Conservation (phyloP, 139 green algal species). For the Picochlorum sp. region DNA sequence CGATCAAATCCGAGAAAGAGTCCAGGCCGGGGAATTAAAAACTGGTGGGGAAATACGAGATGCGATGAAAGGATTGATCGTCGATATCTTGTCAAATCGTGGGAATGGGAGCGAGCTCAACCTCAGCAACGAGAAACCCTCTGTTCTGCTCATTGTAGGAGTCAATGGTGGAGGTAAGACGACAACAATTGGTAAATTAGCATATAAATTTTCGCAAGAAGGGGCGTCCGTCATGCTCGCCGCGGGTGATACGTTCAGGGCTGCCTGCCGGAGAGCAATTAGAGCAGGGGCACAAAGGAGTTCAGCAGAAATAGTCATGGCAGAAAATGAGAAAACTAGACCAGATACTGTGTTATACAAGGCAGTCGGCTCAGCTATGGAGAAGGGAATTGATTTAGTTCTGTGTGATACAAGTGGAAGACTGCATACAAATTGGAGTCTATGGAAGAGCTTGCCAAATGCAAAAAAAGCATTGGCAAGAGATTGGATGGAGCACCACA, state of each 20-base stretch:
- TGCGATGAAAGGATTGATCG: conserved; percentile 38
- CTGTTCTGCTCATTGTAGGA: conserved; percentile 81
- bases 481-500: conserved; percentile 44
- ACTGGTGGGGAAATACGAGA: conserved; percentile 28
- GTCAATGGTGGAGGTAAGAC: conserved; percentile 98
- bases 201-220: conserved; percentile 51
- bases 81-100: conserved; percentile 22
- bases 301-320: conserved; percentile 40
- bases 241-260: conserved; percentile 94
- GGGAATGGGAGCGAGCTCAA: conserved; percentile 34
- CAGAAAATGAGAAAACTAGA: conserved; percentile 13
- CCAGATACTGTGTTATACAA: conserved; percentile 35
- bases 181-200: conserved; percentile 92
- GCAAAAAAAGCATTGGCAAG: conserved; percentile 52
- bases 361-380: conserved; percentile 30
- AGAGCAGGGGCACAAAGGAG: conserved; percentile 62
- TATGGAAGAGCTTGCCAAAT: conserved; percentile 83
- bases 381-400: conserved; percentile 57
- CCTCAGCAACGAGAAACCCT: conserved; percentile 33
- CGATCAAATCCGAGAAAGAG: conserved; percentile 65
- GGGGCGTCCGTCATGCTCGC: conserved; percentile 69
- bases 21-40: conserved; percentile 60
- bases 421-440: conserved; percentile 87
- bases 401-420: conserved; percentile 87
- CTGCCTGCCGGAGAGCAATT: conserved; percentile 93